Conservation (phyloP, 1,284 basidiomycete species). For the Leccinum pachyderme region DNA sequence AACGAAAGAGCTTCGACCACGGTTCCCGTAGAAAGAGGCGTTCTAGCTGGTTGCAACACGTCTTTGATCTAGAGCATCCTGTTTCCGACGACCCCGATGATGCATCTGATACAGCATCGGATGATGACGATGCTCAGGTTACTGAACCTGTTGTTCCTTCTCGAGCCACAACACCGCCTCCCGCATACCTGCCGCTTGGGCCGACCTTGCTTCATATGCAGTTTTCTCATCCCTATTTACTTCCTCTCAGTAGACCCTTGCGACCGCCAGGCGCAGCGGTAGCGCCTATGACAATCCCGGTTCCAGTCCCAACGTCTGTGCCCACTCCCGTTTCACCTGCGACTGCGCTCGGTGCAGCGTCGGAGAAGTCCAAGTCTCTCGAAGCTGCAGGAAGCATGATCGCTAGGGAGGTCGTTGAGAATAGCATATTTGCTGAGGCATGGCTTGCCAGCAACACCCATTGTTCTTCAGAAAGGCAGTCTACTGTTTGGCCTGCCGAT, state of each 20-base stretch:
- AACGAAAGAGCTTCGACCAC: slow-evolving; percentile 48
- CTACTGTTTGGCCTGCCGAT: slow-evolving; percentile 56
- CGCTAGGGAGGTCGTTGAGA: slow-evolving; percentile 66
- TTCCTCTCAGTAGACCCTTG: slow-evolving; percentile 57
- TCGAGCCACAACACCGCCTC: slow-evolving; percentile 65
- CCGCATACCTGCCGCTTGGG: slow-evolving; percentile 65
- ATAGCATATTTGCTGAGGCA: slow-evolving; percentile 61
- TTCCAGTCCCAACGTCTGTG: slow-evolving; percentile 51
- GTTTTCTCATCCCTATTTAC: slow-evolving; percentile 59
- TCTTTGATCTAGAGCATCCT: slow-evolving; percentile 35
- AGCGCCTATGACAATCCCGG: slow-evolving; percentile 39
- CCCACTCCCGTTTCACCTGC: slow-evolving; percentile 79
- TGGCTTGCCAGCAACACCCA: slow-evolving; percentile 51
- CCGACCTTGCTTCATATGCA: slow-evolving; percentile 61
- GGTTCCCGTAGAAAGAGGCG: slow-evolving; percentile 30
- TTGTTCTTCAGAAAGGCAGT: slow-evolving; percentile 19
- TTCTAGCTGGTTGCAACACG: slow-evolving; percentile 39
- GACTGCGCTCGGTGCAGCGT: slow-evolving; percentile 55
- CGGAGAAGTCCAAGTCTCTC: slow-evolving; percentile 62
- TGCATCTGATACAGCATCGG: slow-evolving; percentile 37
- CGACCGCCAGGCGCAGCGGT: slow-evolving; percentile 53
- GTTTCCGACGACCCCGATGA: slow-evolving; percentile 25
- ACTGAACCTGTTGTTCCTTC: slow-evolving; percentile 37
- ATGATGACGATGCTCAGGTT: slow-evolving; percentile 38
- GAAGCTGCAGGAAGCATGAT: slow-evolving; percentile 61